Base-by-base conservation (phyloP, 257 asterid genomes). In the Penstemon newberryi region DNA sequence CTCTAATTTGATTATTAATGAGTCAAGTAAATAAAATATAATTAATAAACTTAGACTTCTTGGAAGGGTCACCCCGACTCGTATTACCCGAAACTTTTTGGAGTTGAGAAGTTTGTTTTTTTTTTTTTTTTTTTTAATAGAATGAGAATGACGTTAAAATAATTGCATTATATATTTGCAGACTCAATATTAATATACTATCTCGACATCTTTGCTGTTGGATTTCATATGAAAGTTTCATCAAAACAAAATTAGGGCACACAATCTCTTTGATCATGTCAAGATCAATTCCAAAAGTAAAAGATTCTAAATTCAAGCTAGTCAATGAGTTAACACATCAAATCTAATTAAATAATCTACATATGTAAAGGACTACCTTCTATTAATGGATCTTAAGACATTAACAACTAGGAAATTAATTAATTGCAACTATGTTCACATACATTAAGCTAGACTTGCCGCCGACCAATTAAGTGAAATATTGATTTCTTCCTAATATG, bases 391-490 rank as follows among this genome's bases (percentile, higher is more conserved):
- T n/a, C 47, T 55, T 54, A 60, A 71, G 1, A 36, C 18, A 52
- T 44, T 5, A 77, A 51, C 72, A 53, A 69, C 67, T 72, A 67
- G 47, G 68, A 56, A 56, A 52, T 66, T 69, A 72, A 67, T 67
- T 52, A 75, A 75, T 70, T 59, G 6, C 61, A 66, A 75, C 73
- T 44, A 18, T 5, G 6, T 11, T 57, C 11, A 11, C 73, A 51
- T 76, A 76, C 77, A 76, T 70, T 73, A 59, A 52, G 63, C 51
- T 59, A 58, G 63, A 60, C 33, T 54, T 66, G 60, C 56, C 76
- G 76, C 73, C 70, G 77, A 67, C 68, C 74, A 71, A 61, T 76
- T 67, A 62, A 66, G 73, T 70, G 62, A 59, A 71, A 66, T 66
- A 2, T 43, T 42, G 4, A 25, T 46, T 56, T 54, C 0, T 37